Conservation (phyloP, 768 basidiomycete species). For the Neoboletus magnificus region DNA sequence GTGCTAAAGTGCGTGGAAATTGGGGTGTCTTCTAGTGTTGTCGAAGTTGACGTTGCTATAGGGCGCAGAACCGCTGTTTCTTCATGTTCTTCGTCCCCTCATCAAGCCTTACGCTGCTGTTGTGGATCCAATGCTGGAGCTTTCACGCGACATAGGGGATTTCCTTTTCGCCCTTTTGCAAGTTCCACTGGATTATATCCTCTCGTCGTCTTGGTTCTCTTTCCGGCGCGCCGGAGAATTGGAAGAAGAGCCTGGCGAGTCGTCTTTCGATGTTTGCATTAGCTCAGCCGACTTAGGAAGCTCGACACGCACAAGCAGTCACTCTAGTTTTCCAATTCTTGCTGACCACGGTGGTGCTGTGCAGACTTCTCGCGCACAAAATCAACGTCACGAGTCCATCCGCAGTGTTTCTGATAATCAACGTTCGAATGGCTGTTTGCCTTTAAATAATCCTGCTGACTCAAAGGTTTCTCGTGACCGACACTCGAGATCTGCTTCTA, state of each 20-base stretch:
- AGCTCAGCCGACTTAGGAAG: slow-evolving; percentile 1
- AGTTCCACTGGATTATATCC: slow-evolving; percentile 38
- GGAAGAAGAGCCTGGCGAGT: slow-evolving; percentile 6
- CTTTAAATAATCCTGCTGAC: not conserved
- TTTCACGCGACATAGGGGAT: slow-evolving; percentile 62
- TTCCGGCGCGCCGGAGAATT: slow-evolving; percentile 15
- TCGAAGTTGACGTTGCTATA: slow-evolving; percentile 30
- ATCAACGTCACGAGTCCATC: slow-evolving; percentile 6
- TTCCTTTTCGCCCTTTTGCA: slow-evolving; percentile 44
- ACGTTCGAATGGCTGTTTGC: not conserved
- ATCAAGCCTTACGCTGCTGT: slow-evolving; percentile 70
- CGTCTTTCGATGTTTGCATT: not conserved
- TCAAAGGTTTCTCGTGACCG: slow-evolving; percentile 5
- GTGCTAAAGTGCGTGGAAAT: slow-evolving; percentile 57
- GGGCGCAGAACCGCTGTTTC: slow-evolving; percentile 84
- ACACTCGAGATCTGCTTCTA: slow-evolving; percentile 15
- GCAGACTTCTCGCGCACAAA: slow-evolving; percentile 8
- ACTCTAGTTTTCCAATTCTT: slow-evolving; percentile 13
- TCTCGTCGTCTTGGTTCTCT: slow-evolving; percentile 31
- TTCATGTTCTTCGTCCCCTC: slow-evolving; percentile 76
- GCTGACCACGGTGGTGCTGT: slow-evolving; percentile 3
- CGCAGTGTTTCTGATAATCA: slow-evolving; percentile 22
- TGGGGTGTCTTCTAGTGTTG: not conserved
- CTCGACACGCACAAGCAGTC: slow-evolving; percentile 4
- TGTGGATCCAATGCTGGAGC: slow-evolving; percentile 62